Evolutionary conservation across 768 basidiomycete species (phyloP).

Genomic region (Auriscalpium vulgare): DNA sequence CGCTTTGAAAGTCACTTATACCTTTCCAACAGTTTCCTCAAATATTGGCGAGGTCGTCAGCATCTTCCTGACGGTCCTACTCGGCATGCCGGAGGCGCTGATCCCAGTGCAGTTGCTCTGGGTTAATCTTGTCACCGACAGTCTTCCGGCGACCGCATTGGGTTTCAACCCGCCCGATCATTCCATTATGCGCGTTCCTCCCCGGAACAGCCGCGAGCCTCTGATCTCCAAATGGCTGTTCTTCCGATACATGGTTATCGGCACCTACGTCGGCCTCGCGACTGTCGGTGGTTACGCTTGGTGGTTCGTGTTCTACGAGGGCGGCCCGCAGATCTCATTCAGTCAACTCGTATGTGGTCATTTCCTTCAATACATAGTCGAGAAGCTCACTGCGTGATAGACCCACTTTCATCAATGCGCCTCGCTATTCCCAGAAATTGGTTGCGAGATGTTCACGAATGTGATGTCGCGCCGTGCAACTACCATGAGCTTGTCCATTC

Average conservation of each 20-base stretch:
- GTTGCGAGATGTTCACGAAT: constrained; percentile 94
- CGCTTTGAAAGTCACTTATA: constrained; percentile 5
- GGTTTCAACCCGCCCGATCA: constrained; percentile 98
- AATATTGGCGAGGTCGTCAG: constrained; percentile 97
- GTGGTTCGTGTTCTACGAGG: constrained; percentile 94
- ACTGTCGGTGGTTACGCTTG: constrained; percentile 98
- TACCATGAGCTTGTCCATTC: constrained; percentile 92
- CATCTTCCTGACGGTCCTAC: constrained; percentile 93
- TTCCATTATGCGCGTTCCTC: constrained; percentile 93
- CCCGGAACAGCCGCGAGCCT: constrained; percentile 83
- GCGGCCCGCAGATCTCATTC: constrained; percentile 90
- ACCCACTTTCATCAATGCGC: constrained; percentile 96
- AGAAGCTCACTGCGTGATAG: constrained; percentile 32
- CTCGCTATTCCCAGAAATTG: constrained; percentile 76
- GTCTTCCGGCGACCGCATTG: constrained; percentile 91
- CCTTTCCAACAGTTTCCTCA: constrained; percentile 57
- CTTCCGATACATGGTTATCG: constrained; percentile 91
- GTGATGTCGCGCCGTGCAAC: constrained; percentile 80
- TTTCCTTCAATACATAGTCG: neutral
- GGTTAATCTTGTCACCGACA: constrained; percentile 98
- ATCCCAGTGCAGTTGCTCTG: constrained; percentile 97
- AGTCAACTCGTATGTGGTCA: constrained; percentile 70
- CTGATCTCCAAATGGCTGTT: constrained; percentile 91
- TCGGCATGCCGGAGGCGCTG: constrained; percentile 99
- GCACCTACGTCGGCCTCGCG: constrained; percentile 87